Percentiles rank a stretch among this genome's conserved stretches.
Evolutionary conservation across 306 rosid genomes (phyloP).

Genomic region (Dalbergia oliveri): DNA sequence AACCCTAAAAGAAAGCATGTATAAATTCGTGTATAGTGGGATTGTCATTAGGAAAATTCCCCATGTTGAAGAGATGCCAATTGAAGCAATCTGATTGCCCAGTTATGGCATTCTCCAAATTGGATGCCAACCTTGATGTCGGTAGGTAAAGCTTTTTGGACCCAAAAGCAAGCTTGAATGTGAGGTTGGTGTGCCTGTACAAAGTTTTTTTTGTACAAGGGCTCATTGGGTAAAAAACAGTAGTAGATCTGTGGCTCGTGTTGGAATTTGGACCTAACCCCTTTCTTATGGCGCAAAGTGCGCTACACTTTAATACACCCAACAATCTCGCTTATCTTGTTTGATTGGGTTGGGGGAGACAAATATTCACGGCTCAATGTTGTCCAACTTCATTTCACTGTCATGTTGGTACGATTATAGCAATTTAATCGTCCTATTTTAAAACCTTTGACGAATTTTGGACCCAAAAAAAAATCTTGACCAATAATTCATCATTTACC

Average conservation of each 20-base stretch:
- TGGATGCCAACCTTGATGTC: conserved; percentile 49
- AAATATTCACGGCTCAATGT: conserved; percentile 29
- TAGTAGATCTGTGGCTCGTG: background rate
- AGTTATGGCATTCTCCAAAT: background rate
- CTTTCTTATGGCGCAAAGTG: conserved; percentile 27
- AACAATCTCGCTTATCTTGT: conserved; percentile 23
- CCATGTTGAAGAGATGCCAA: background rate
- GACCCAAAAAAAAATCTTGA: conserved; percentile 7
- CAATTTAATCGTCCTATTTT: background rate
- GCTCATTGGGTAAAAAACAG: conserved; percentile 1
- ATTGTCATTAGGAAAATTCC: conserved; percentile 3
- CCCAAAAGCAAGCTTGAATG: background rate
- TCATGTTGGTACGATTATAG: conserved; percentile 18
- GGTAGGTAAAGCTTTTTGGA: conserved; percentile 40
- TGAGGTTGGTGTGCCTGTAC: conserved; percentile 14
- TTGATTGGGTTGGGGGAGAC: conserved; percentile 40
- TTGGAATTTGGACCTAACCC: conserved; percentile 37
- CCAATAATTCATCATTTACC: conserved; percentile 36
- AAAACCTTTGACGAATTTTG: conserved; percentile 35
- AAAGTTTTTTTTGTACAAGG: background rate
- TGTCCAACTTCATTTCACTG: background rate
- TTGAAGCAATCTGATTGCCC: background rate
- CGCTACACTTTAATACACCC: conserved; percentile 5
- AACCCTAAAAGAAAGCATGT: background rate
- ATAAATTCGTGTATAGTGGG: background rate